Base-by-base conservation (phyloP, 148 eudicot genomes). In the Cornus controversa region DNA sequence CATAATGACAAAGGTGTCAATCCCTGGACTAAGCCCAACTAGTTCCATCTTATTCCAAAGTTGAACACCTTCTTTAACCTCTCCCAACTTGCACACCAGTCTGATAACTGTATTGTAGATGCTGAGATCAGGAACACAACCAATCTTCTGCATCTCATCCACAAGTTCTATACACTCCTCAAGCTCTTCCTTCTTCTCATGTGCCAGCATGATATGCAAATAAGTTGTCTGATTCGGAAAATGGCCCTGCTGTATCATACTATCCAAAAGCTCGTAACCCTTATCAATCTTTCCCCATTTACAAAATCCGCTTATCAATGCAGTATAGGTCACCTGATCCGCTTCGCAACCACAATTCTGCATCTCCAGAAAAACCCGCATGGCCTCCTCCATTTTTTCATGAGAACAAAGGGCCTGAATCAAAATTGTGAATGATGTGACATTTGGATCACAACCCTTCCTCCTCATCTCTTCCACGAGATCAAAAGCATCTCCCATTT, bases 401-500 rank as follows among this genome's bases (percentile, higher is more conserved):
- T 87, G 82, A 47, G 81, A 78, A 85, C 98, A 93, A 68, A 93
- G 97, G 20, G 93, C 94, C 85, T 95, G 98, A 74, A 95, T 95
- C 89, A 95, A 78, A 68, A 86, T 85, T 0, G 98, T 95, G 80
- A 82, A 95, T 11, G 98, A 91, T 9, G 97, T 85, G 34, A 88
- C 96, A 85, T 90, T 90, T 26, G 97, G 98, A 74, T 89, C 85
- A 85, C 97, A 91, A 67, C 94, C 90, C 77, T 95, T 95, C 80
- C 88, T 84, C 78, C 92, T 93, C 97, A 95, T 95, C 85, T 95
- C 98, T 80, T 89, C 66, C 86, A 95, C 85, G 70, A 95, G 92
- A 84, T 93, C 94, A 79, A 89, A 93, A 58, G 93, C 97, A 85
- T 95, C 97, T 0, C 82, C 89, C 89, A 95, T 95, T 75, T 95